phyloP scores from a whole-genome alignment of 768 basidiomycete species.

The Mycena venus region DNA sequence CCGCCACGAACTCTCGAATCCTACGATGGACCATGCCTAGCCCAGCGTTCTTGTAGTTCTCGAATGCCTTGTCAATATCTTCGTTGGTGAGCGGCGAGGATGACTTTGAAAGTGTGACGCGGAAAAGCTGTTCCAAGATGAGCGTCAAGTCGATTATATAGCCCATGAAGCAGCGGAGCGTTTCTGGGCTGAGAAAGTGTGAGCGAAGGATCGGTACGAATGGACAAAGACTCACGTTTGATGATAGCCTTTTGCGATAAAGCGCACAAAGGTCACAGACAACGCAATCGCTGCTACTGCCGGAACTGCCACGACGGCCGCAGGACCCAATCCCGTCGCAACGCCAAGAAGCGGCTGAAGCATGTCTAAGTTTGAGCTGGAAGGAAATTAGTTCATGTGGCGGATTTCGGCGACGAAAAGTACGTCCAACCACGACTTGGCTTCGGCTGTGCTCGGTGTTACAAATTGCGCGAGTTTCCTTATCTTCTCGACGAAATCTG shows the following conservation, averaged over 20 bases:
- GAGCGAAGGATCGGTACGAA: not conserved
- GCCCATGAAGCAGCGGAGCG: constrained; percentile 4
- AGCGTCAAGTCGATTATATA: not conserved
- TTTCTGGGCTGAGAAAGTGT: not conserved
- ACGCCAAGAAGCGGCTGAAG: not conserved
- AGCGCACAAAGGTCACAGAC: not conserved
- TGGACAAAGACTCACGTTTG: not conserved
- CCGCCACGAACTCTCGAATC: not conserved
- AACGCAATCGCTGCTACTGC: not conserved
- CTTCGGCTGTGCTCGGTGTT: not conserved
- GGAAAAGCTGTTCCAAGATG: not conserved
- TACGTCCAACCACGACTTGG: not conserved
- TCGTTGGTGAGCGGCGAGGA: not conserved
- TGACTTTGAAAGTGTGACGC: not conserved
- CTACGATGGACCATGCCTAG: not conserved
- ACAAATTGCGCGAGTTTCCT: not conserved
- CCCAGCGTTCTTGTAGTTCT: not conserved
- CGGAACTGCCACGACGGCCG: not conserved
- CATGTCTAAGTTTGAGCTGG: not conserved
- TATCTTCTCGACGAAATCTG: not conserved
- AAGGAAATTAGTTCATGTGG: not conserved
- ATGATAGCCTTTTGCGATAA: not conserved
- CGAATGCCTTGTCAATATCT: not conserved
- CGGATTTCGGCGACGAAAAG: not conserved
- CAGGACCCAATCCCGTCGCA: not conserved